These are phyloP conservation scores for Spirogloea muscicola DNA, from an alignment of 139 green algal species.

Conservation along the genomic window DNA sequence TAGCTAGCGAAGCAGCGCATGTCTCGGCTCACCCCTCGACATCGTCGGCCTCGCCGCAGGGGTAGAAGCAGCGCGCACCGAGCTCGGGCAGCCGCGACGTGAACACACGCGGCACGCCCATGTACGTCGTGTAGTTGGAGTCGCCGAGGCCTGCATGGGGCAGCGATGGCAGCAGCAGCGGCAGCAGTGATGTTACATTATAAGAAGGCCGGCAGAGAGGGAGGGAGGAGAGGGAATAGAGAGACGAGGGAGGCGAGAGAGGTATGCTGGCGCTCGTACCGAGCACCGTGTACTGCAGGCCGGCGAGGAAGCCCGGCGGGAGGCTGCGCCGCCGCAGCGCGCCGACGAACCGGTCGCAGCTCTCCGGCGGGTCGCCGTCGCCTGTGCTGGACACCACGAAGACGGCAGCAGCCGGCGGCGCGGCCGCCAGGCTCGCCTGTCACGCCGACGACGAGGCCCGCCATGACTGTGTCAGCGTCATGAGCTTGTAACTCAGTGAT, in stretches of 20 bases:
- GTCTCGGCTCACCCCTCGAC: conserved; percentile 81
- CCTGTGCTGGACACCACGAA: conserved; percentile 70
- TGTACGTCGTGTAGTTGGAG: conserved; percentile 96
- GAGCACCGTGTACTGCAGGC: conserved; percentile 75
- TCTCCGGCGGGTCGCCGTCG: conserved; percentile 93
- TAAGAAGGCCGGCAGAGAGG: too few relatives aligned
- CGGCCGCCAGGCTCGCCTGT: too few relatives aligned
- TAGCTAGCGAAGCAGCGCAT: too few relatives aligned
- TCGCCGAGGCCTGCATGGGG: conserved; percentile 91
- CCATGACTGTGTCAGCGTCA: too few relatives aligned
- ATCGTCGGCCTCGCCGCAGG: conserved; percentile 78
- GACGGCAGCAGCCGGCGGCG: too few relatives aligned
- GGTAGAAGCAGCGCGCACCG: conserved; percentile 74
- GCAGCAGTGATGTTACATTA: too few relatives aligned
- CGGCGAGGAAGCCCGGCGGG: conserved; percentile 16
- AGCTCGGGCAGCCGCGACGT: conserved; percentile 66
- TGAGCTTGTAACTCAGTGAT: too few relatives aligned
- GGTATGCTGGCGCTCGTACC: conserved; percentile 51
- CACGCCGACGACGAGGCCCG: too few relatives aligned
- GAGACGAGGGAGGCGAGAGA: not conserved
- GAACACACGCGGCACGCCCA: conserved; percentile 71
- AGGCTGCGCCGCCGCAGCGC: conserved; percentile 44
- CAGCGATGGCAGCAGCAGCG: too few relatives aligned
- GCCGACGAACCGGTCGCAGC: conserved; percentile 70
- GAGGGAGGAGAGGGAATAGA: not conserved